Evolutionary conservation across 495 filamentous ascomycete species (phyloP).

Genomic region (Podospora conica): DNA sequence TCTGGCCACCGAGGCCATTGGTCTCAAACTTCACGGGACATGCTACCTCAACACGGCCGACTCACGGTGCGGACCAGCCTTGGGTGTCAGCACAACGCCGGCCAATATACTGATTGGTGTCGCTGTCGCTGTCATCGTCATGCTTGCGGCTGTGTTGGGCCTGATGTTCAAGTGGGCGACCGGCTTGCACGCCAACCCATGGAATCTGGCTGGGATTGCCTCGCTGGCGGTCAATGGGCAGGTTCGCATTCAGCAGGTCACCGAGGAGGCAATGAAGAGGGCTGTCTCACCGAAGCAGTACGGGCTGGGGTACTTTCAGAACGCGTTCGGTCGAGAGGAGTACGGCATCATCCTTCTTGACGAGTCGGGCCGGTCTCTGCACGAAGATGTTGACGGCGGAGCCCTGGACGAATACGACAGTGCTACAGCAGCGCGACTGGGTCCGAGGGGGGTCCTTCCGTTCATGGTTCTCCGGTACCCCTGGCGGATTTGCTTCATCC

Average conservation of each 20-base stretch:
- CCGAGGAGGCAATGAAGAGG: conserved; percentile 15
- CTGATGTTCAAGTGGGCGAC: conserved; percentile 22
- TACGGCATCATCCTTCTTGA: conserved; percentile 31
- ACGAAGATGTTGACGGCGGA: not conserved
- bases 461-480: conserved; percentile 26
- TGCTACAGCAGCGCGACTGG: not conserved
- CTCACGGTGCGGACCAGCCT: conserved; percentile 23
- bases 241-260: conserved; percentile 18
- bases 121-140: conserved; percentile 19
- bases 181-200: conserved; percentile 30
- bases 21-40: conserved; percentile 30
- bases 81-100: conserved; percentile 25
- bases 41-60: conserved; percentile 23
- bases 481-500: conserved; percentile 23
- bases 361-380: conserved; percentile 22
- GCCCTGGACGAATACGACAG: conserved; percentile 9
- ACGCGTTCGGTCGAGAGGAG: conserved; percentile 16
- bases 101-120: conserved; percentile 24
- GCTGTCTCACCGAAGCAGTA: conserved; percentile 19
- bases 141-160: conserved; percentile 17
- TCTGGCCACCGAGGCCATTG: conserved; percentile 31
- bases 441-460: conserved; percentile 13
- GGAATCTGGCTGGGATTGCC: conserved; percentile 31
- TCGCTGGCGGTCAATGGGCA: conserved; percentile 18
- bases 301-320: conserved; percentile 24